Base-by-base conservation (phyloP, 768 basidiomycete species). In the Calvatia gigantea region DNA sequence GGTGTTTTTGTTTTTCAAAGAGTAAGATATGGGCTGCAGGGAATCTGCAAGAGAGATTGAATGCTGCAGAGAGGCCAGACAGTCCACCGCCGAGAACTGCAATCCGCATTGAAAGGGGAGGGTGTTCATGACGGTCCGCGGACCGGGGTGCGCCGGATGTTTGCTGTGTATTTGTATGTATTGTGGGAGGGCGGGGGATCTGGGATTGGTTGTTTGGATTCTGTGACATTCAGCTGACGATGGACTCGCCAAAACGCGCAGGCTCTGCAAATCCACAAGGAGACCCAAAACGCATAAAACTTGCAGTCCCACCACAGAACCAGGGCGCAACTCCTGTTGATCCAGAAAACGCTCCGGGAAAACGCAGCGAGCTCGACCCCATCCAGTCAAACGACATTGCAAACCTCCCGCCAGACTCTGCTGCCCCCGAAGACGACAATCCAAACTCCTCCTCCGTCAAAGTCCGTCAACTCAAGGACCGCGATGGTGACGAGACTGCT, bases 281-380 rank as follows among this genome's bases (percentile, higher is more conserved):
- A 45, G 83, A 85, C 63, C 67, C 79, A 19, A 85, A 85, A 69
- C 75, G 83, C 60, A 75, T 84, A 63, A 82, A 77, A 44, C 72
- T 84, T 47, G 81, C 81, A 0, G 79, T 80, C 6, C 72, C 77
- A 11, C 75, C 75, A 51, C 78, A 77, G 57, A 72, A 70, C 49
- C 86, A 89, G 64, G 86, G 87, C n/a, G 87, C 79, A 23, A 75
- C 82, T 4, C 81, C 85, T 19, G 87, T 92, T 12, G 91, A 94
- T 72, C 85, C 86, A 21, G 85, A 91, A 57, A 75, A 72, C 61
- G 91, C 91, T 21, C 79, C 81, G 0, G 94, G 94, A 61, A 95
- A 94, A 73, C 89, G 91, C 61, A 83, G 84, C 67, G 94, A 95
- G 72, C 82, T 91, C 55, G 92, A 94, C 63, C 93, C 93, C 45